Conservation (phyloP, 1,284 basidiomycete species). For the Moniliophthora roreri region DNA sequence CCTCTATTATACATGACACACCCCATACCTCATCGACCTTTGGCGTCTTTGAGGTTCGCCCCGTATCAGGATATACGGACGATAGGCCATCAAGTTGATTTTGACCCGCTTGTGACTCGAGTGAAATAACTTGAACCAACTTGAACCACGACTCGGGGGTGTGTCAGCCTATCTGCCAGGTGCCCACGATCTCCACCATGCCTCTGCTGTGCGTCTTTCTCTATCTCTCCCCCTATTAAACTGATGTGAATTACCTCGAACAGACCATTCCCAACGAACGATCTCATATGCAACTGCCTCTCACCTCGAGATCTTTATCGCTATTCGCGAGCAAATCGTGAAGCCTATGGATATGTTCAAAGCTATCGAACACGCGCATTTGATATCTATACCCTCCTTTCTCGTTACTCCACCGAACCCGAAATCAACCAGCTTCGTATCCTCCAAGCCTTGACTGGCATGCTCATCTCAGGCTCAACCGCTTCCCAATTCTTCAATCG, state of each 20-base stretch:
- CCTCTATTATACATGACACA: constrained; percentile 89
- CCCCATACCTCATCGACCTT: constrained; percentile 67
- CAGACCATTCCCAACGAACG: background rate
- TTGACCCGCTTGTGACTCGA: no score
- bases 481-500: constrained; percentile 38
- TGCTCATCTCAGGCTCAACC: constrained; percentile 39
- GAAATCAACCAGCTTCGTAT: constrained; percentile 26
- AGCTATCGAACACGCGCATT: constrained; percentile 9
- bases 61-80: constrained; percentile 94
- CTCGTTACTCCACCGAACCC: constrained; percentile 24
- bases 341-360: background rate
- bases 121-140: no score
- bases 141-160: no score
- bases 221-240: no score
- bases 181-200: no score
- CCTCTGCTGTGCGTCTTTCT: no score
- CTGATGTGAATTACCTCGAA: no score
- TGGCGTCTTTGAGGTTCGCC: constrained; percentile 75
- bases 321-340: background rate
- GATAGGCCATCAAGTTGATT: constrained; percentile 56
- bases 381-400: constrained; percentile 17
- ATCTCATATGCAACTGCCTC: constrained; percentile 7
- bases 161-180: no score
- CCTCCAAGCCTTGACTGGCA: constrained; percentile 29
- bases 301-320: background rate